Base-by-base conservation (phyloP, 805 yeast genomes). In the Cyberlindnera mycetangii region DNA sequence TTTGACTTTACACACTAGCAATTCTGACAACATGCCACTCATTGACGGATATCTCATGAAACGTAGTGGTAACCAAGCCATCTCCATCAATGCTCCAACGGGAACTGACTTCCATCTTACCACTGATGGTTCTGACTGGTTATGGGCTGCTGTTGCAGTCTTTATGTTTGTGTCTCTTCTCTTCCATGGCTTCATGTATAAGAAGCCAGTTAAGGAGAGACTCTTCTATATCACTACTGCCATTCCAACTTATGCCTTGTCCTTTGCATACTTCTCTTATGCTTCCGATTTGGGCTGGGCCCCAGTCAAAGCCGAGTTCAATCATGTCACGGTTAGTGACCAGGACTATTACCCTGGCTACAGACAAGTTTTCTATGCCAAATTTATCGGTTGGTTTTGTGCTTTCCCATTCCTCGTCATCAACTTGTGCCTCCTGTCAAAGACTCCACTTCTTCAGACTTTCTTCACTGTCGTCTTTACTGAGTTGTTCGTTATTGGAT, bases 241-340 rank as follows among this genome's bases (percentile, higher is more conserved):
- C 37, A 61, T 67, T 33, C 62, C 73, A 2, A 56, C 66, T 44
- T 64, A 72, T 37, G 61, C 71, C 38, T 51, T 75, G 53, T 65
- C 79, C 15, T 66, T 66, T 52, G 60, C 76, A 33, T 79, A 78
- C 59, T 79, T 70, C 59, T 73, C 83, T 2, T 60, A 72, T 55
- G 83, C 84, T 34, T 74, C 84, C 27, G 66, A 79, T 53, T 68
- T 79, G 41, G 84, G 84, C 62, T 75, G 73, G 69, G 61, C 83
- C 31, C 66, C 65, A 30, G 65, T 71, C 37, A 60, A 62, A 16
- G 68, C 69, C 33, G 79, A 78, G 51, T 78, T 78, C 60, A 59
- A 67, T 45, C 71, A 56, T 6, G 74, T 69, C 45, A 69, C 70
- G n/a, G 68, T 42, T 2, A 66, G 73, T 17, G 79, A 75, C 56